Conservation (phyloP, 116 monocot genomes). For the Zostera marina region DNA sequence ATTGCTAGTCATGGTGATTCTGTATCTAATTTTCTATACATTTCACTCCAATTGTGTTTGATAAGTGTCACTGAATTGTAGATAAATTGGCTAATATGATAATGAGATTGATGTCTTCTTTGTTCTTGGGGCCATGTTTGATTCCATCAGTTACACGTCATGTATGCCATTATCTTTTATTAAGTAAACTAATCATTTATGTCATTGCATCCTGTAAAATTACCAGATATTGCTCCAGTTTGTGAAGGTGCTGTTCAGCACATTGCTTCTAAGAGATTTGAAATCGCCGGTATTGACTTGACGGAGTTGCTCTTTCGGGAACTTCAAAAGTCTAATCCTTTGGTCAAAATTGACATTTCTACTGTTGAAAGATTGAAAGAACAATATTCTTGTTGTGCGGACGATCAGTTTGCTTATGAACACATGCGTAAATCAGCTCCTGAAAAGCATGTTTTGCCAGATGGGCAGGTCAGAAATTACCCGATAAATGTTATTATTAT, state of each 20-base stretch:
- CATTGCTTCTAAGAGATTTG: conserved; percentile 97
- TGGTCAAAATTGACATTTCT: conserved; percentile 43
- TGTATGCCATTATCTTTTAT: background rate
- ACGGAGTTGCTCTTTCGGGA: conserved; percentile 72
- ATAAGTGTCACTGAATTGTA: too few species aligned
- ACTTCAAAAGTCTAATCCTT: conserved; percentile 71
- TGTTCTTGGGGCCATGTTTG: too few species aligned
- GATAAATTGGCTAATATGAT: too few species aligned
- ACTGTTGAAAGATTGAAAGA: conserved; percentile 85
- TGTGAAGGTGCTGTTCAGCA: conserved; percentile 98
- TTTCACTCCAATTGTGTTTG: too few species aligned
- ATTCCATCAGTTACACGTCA: too few species aligned
- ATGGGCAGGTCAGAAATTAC: conserved; percentile 57
- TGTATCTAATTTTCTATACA: too few species aligned
- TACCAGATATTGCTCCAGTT: conserved; percentile 91
- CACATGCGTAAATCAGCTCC: conserved; percentile 26
- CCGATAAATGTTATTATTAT: background rate
- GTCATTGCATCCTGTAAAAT: conserved; percentile 4
- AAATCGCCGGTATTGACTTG: conserved; percentile 89
- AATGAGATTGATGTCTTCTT: too few species aligned
- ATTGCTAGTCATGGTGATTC: too few species aligned
- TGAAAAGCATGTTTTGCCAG: conserved; percentile 75
- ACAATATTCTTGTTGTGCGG: conserved; percentile 59
- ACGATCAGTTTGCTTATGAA: conserved; percentile 56
- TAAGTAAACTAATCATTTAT: background rate